Base-by-base conservation (phyloP, 2,329 filamentous ascomycete genomes). In the Chrysosporium keratinophilum region DNA sequence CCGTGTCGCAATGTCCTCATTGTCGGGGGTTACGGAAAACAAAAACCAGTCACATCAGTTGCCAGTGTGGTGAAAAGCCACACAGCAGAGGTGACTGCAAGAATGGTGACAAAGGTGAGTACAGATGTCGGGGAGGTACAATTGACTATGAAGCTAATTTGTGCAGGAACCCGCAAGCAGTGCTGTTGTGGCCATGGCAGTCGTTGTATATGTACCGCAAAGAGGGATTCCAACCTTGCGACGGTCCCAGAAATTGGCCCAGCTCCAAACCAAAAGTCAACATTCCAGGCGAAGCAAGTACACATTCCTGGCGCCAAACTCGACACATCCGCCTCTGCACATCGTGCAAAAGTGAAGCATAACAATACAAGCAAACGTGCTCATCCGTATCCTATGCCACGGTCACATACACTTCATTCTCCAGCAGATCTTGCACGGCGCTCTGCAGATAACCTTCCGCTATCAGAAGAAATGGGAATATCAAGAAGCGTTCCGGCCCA, bases 21-120 rank as follows among this genome's bases (percentile, higher is more conserved):
- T 98, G 93, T 75, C 91, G 93, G 70, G 82, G 86, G 62, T 85
- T 95, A 78, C 90, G 93, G 75, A 97, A 97, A 79, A 91, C 88
- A 71, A 88, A 93, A 64, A 85, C 90, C 56, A 88, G 91, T 60
- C 93, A 97, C 72, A 82, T 93, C 67, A 95, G 93, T 72, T 98
- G 93, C 74, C 90, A 97, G 72, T 98, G 93, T 72, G 90, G 88
- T 69, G 88, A 95, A 72, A 96, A 95, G 78, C 67, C 69, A 47
- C 67, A 72, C 62, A 65, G 65, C 54, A 72, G 70, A 58, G 60
- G 60, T 59, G 65, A 69, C 47, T 62, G 63, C 57, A 62, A 64
- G 59, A 62, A 67, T 58, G 51, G 56, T 23, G 60, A 61, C 56
- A 66, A 68, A 57, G 63, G 68, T 66, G 65, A 69, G 49, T 6